Evolutionary conservation across 805 yeast genomes (phyloP).

Genomic region (Ogataea corticis): DNA sequence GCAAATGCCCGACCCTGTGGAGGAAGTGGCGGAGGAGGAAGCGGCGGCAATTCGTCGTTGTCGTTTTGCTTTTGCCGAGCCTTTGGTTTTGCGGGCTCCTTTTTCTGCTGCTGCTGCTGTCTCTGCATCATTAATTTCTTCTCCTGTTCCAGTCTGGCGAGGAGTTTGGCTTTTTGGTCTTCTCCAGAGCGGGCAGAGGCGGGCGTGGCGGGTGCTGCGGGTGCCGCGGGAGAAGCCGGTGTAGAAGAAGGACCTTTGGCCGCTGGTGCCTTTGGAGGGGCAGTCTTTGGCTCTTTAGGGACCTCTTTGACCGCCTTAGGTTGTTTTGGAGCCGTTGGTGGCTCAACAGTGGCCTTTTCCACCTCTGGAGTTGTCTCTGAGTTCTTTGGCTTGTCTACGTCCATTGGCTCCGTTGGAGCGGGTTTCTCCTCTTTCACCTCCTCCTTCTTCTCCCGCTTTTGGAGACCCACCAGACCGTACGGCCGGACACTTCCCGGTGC

Average conservation of each 20-base stretch:
- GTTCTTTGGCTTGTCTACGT: neutral
- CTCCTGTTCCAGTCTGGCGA: conserved; percentile 19
- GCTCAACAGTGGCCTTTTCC: neutral
- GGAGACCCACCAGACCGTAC: conserved; percentile 33
- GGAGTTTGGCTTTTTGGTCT: conserved; percentile 6
- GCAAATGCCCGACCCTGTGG: conserved; percentile 5
- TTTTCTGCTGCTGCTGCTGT: conserved; percentile 8
- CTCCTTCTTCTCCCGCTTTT: conserved; percentile 17
- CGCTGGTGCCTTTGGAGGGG: neutral
- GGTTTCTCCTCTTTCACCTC: neutral
- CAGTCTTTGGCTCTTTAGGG: neutral
- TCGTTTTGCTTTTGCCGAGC: neutral
- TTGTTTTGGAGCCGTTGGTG: too few species aligned
- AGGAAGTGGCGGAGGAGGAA: conserved; percentile 22
- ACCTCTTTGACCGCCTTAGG: neutral
- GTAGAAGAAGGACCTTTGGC: neutral
- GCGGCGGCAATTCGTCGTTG: conserved; percentile 5
- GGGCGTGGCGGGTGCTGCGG: neutral
- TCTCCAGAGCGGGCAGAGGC: neutral
- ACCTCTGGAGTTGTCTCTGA: neutral
- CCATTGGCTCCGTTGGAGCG: neutral
- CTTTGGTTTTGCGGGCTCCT: neutral
- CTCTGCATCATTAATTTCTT: conserved; percentile 15
- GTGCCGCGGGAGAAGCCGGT: neutral
- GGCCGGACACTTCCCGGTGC: conserved; percentile 23